A percentile compares a stretch with the other conserved stretches of the same genome.
Conservation (phyloP, 306 rosid genomes). For the Rosa rugosa region DNA sequence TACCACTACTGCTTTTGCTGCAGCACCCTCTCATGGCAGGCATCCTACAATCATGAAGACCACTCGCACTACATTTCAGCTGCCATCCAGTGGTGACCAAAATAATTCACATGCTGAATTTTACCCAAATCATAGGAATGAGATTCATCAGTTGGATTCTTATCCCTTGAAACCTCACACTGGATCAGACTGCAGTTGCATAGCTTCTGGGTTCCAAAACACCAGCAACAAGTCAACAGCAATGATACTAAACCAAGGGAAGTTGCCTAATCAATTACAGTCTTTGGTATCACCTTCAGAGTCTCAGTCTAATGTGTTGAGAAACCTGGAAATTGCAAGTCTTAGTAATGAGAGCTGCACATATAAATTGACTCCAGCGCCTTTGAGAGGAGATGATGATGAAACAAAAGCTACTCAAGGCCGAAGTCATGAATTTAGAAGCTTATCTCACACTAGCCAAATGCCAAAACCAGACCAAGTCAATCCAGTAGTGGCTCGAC, state of each 20-base stretch:
- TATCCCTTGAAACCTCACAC: conserved; percentile 4
- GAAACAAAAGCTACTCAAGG: conserved; percentile 12
- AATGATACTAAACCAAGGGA: conserved; percentile 21
- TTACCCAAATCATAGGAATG: conserved; percentile 14
- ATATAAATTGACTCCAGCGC: conserved; percentile 12
- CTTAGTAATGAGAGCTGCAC: conserved; percentile 18
- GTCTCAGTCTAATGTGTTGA: conserved; percentile 12
- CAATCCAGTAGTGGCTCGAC: conserved; percentile 9
- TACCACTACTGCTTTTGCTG: conserved; percentile 6
- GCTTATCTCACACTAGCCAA: conserved; percentile 19
- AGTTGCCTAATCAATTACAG: conserved; percentile 18
- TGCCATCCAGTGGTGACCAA: conserved; percentile 16
- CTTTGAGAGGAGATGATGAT: not conserved
- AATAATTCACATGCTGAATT: conserved; percentile 15
- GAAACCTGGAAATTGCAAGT: conserved; percentile 19
- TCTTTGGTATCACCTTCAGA: conserved; percentile 2
- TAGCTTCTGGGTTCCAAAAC: conserved; percentile 17
- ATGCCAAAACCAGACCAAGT: conserved; percentile 20
- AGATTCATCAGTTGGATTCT: conserved; percentile 8
- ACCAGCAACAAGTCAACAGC: conserved; percentile 9
- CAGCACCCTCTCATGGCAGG: not conserved
- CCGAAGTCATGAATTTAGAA: conserved; percentile 6
- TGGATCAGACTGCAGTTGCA: conserved; percentile 21
- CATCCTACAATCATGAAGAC: conserved; percentile 11
- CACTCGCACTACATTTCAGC: conserved; percentile 4